These are phyloP conservation scores for Digitaria exilis DNA, from an alignment of 202 grass and related monocot species.

Conservation along the genomic window DNA sequence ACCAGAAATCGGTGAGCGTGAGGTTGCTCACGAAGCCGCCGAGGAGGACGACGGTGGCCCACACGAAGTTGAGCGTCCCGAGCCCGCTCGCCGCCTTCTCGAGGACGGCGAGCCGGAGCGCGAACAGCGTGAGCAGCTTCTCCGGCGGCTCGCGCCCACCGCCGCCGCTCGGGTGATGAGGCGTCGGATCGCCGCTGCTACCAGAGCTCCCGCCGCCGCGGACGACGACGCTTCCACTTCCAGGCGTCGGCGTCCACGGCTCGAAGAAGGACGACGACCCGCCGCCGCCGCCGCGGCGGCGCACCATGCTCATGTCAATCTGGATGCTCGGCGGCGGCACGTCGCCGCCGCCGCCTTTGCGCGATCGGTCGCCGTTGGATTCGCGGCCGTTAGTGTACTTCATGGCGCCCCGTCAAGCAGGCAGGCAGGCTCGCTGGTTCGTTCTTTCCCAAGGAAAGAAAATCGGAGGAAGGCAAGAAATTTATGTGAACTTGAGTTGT, in stretches of 20 bases:
- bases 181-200: too few species aligned
- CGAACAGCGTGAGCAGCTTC: too few species aligned
- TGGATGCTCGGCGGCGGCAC: conserved; percentile 31
- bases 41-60: too few species aligned
- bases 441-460: neutral
- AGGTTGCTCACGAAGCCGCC: too few species aligned
- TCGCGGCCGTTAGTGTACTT: conserved; percentile 16
- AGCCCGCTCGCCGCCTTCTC: too few species aligned
- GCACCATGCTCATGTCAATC: conserved; percentile 37
- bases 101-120: too few species aligned
- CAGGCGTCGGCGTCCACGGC: conserved; percentile 29
- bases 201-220: neutral
- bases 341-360: neutral
- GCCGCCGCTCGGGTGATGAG: neutral
- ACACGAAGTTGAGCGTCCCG: too few species aligned
- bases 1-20: too few species aligned
- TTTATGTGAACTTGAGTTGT: too few species aligned
- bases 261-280: conserved; percentile 41
- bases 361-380: neutral
- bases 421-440: neutral
- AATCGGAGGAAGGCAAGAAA: neutral
- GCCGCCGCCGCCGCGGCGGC: neutral
- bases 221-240: neutral
- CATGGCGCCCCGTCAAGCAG: conserved; percentile 13
- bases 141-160: too few species aligned